Conservation (phyloP, 2,329 filamentous ascomycete species). For the Cryoendolithus antarcticus region DNA sequence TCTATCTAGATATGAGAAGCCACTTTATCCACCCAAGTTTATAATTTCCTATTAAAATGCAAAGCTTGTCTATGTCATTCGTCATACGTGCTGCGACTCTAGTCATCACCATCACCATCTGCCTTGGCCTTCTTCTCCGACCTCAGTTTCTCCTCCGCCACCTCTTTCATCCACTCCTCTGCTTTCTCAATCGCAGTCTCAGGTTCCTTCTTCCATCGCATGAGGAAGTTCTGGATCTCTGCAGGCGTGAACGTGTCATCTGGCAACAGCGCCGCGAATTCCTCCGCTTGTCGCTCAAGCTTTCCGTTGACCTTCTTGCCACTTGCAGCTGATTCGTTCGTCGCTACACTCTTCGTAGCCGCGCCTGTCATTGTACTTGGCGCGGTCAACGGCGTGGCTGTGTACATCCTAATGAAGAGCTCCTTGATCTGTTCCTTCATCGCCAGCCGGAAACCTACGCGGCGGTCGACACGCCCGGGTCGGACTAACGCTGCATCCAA, state of each 20-base stretch:
- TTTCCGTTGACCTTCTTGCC: conserved; percentile 5
- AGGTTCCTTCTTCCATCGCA: conserved; percentile 39
- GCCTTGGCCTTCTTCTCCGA: conserved; percentile 3
- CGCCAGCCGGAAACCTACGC: conserved; percentile 45
- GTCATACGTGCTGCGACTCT: no score
- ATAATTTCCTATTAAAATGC: no score
- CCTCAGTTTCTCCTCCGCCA: conserved; percentile 17
- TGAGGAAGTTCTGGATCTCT: conserved; percentile 17
- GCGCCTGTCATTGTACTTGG: no score
- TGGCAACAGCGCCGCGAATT: conserved; percentile 11
- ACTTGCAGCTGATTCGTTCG: no score
- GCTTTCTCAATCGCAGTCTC: conserved; percentile 31
- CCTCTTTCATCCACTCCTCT: conserved; percentile 29
- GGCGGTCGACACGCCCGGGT: conserved; percentile 54
- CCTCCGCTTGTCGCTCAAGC: conserved; percentile 9
- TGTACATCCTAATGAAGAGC: conserved; percentile 27
- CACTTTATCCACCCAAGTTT: no score
- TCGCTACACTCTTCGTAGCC: no score
- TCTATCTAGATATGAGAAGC: no score
- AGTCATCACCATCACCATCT: conserved; percentile 1
- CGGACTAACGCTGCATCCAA: conserved; percentile 61
- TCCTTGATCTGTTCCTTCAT: conserved; percentile 24
- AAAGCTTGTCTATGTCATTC: no score
- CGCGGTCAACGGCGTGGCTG: background rate
- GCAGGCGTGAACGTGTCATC: conserved; percentile 14